Conservation (phyloP, 2,329 filamentous ascomycete species). For the Trichoderma sp. region DNA sequence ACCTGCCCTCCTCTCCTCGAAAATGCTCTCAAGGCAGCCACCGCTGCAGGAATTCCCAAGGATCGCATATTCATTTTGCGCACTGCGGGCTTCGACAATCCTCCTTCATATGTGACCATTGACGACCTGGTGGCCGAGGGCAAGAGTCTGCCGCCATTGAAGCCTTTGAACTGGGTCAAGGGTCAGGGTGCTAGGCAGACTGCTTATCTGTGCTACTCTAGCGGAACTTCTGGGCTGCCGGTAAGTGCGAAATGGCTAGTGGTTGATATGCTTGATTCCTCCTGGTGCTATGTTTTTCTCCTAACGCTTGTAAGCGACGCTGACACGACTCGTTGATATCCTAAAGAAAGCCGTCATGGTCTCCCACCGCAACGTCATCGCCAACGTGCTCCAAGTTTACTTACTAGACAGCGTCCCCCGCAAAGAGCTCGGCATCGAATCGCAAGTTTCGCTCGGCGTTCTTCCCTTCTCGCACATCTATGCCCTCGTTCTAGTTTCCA, state of each 20-base stretch:
- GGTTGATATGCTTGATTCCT: not conserved
- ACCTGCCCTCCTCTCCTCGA: conserved; percentile 69
- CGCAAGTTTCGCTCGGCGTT: conserved; percentile 62
- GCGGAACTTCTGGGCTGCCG: conserved; percentile 76
- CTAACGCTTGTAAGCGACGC: not conserved
- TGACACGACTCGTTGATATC: conserved; percentile 32
- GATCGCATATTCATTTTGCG: conserved; percentile 70
- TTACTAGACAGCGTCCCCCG: conserved; percentile 42
- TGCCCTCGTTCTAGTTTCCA: conserved; percentile 69
- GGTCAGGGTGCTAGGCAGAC: conserved; percentile 68
- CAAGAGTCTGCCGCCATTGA: conserved; percentile 51
- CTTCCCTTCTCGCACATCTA: conserved; percentile 84
- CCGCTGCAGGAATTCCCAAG: conserved; percentile 62
- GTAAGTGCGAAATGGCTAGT: conserved; percentile 44
- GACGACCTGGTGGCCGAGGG: conserved; percentile 67
- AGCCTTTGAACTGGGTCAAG: conserved; percentile 59
- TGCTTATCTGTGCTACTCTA: conserved; percentile 78
- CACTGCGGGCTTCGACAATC: conserved; percentile 57
- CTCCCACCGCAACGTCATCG: conserved; percentile 75
- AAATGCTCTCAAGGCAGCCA: conserved; percentile 64
- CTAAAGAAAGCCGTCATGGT: conserved; percentile 77
- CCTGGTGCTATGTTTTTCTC: not conserved
- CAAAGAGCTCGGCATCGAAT: conserved; percentile 39
- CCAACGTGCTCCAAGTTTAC: conserved; percentile 67
- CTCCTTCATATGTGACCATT: conserved; percentile 61